These are phyloP conservation scores for Coccinonectria pachysandricola DNA, from an alignment of 2,329 filamentous ascomycete genomes.

Conservation along the genomic window DNA sequence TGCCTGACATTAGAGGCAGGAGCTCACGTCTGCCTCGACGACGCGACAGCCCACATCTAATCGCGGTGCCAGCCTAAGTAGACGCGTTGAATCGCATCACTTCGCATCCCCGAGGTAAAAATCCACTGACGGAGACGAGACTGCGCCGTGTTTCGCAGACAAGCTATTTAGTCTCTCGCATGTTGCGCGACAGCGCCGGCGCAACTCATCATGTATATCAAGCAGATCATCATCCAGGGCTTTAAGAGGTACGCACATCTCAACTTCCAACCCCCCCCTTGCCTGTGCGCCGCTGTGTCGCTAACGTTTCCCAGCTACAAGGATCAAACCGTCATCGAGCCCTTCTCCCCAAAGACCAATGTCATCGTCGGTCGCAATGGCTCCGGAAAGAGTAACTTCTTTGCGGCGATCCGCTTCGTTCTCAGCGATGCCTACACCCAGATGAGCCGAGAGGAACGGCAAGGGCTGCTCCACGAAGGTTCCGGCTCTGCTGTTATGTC, in stretches of 20 bases:
- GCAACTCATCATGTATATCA: slow-evolving; percentile 76
- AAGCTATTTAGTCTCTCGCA: slow-evolving; percentile 17
- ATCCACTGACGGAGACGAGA: slow-evolving; percentile 12
- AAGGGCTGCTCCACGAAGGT: slow-evolving; percentile 93
- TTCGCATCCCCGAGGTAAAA: slow-evolving; percentile 13
- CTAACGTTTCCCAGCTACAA: slow-evolving; percentile 64
- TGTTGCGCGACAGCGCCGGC: slow-evolving; percentile 30
- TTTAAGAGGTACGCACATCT: slow-evolving; percentile 73
- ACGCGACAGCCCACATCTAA: slow-evolving; percentile 19
- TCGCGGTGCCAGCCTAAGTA: slow-evolving; percentile 14
- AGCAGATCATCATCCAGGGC: slow-evolving; percentile 99
- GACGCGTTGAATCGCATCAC: slow-evolving; percentile 20
- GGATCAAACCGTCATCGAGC: slow-evolving; percentile 97
- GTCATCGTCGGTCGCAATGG: slow-evolving; percentile 99
- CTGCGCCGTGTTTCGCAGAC: slow-evolving; percentile 15
- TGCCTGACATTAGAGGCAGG: slow-evolving; percentile 16
- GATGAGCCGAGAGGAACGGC: slow-evolving; percentile 90
- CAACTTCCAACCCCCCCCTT: slow-evolving; percentile 2
- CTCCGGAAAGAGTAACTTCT: slow-evolving; percentile 99
- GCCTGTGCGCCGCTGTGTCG: slow-evolving; percentile 6
- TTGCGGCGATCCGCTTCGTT: slow-evolving; percentile 96
- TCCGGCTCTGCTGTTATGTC: slow-evolving; percentile 97
- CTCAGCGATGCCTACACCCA: slow-evolving; percentile 95
- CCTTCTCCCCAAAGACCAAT: slow-evolving; percentile 94
- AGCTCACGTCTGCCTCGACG: slow-evolving; percentile 11